These are phyloP conservation scores for Karstenula rhodostoma DNA, from an alignment of 2,329 filamentous ascomycete species.

Conservation along the genomic window DNA sequence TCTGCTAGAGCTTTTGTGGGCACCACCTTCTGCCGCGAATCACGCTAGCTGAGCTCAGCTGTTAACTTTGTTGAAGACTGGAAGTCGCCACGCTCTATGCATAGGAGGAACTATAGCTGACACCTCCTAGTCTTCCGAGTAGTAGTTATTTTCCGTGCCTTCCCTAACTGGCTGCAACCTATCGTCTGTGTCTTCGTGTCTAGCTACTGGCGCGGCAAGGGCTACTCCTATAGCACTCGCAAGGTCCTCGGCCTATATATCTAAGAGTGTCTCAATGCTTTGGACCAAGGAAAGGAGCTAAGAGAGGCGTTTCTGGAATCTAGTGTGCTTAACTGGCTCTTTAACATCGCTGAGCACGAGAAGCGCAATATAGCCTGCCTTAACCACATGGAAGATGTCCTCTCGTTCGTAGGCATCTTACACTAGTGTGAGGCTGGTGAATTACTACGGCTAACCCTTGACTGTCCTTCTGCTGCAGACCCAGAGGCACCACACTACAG, in stretches of 20 bases:
- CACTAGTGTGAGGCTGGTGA: no score
- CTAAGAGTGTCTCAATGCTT: not conserved
- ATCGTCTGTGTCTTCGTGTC: not conserved
- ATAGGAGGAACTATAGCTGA: no score
- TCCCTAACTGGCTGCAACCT: constrained; percentile 17
- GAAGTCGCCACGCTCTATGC: not conserved
- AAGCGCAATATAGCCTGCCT: constrained; percentile 9
- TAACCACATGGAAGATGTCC: constrained; percentile 13
- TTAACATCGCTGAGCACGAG: constrained; percentile 5
- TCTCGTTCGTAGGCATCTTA: constrained; percentile 18
- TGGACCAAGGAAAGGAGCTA: not conserved
- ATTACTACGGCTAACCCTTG: no score
- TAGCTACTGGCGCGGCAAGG: constrained; percentile 9
- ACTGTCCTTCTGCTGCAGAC: no score
- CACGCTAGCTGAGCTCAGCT: constrained; percentile 14
- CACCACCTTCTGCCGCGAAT: constrained; percentile 7
- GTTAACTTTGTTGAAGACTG: constrained; percentile 17
- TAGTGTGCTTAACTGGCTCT: constrained; percentile 9
- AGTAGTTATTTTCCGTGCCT: constrained; percentile 18
- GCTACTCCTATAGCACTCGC: constrained; percentile 11
- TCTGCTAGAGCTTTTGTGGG: constrained; percentile 16
- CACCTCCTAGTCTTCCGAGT: constrained; percentile 14
- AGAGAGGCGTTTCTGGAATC: not conserved
- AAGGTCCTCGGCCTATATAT: constrained; percentile 16
- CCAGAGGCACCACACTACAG: no score